Percentiles rank a stretch among this genome's conserved stretches.
These are phyloP conservation scores for Ulmus americana DNA, from an alignment of 331 rosid species.

Conservation along the genomic window DNA sequence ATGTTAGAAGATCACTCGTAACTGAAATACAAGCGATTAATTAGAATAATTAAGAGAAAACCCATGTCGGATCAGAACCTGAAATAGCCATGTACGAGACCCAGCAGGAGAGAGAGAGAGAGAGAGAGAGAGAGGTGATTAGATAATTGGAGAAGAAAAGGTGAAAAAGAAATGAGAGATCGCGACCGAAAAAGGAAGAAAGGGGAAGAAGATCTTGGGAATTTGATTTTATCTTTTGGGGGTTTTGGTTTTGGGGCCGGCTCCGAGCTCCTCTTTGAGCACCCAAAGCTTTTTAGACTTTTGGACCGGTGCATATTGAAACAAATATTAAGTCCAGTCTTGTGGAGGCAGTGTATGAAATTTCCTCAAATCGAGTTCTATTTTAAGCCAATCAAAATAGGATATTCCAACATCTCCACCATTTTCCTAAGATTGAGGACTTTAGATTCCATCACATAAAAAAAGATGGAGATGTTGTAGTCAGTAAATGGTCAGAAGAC, in stretches of 20 bases:
- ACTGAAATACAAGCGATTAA: slow-evolving; percentile 2
- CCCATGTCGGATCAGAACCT: slow-evolving; percentile 24
- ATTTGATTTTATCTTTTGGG: background rate
- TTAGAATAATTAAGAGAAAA: background rate
- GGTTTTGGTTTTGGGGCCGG: slow-evolving; percentile 5
- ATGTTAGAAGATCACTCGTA: background rate
- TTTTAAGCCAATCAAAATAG: too few relatives aligned
- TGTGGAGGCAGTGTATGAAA: too few relatives aligned
- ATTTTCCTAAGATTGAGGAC: too few relatives aligned
- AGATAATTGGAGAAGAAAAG: background rate
- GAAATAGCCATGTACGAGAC: slow-evolving; percentile 12
- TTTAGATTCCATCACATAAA: too few relatives aligned
- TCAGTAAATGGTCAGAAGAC: too few relatives aligned
- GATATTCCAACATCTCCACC: too few relatives aligned
- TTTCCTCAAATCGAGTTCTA: too few relatives aligned
- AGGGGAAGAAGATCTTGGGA: slow-evolving; percentile 2
- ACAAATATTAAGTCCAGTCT: too few relatives aligned
- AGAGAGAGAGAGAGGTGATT: background rate
- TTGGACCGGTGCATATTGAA: background rate
- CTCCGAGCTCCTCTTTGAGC: background rate
- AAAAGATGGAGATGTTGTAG: too few relatives aligned
- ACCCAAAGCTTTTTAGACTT: background rate
- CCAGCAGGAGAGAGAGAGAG: background rate
- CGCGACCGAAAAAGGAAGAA: slow-evolving; percentile 1
- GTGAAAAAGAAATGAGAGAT: slow-evolving; percentile 20